Evolutionary conservation across 495 filamentous ascomycete species (phyloP).

Genomic region (Penicillium arizonense): DNA sequence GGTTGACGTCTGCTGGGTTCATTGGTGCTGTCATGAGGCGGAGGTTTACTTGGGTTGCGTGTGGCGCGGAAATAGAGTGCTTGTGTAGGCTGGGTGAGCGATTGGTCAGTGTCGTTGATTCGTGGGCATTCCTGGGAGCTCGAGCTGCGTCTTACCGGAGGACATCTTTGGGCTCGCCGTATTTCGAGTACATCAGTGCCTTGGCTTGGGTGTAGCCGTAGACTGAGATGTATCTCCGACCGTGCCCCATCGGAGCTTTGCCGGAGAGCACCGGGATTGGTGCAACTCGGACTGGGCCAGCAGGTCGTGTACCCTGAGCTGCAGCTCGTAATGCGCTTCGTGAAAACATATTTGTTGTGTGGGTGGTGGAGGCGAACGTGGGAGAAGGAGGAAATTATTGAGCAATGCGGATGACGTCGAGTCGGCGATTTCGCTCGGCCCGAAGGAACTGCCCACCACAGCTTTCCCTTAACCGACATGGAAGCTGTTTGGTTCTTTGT

Average conservation of each 20-base stretch:
- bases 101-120: constrained; percentile 1
- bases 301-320: constrained; percentile 12
- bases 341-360: constrained; percentile 33
- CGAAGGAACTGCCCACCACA: constrained; percentile 16
- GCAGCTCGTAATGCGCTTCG: constrained; percentile 25
- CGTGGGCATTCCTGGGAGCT: not conserved
- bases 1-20: constrained; percentile 97
- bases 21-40: constrained; percentile 84
- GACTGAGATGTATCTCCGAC: constrained; percentile 55
- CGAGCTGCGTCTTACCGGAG: constrained; percentile 52
- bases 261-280: constrained; percentile 13
- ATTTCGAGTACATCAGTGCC: constrained; percentile 77
- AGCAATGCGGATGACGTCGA: constrained; percentile 25
- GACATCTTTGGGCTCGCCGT: constrained; percentile 83
- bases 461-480: not conserved
- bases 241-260: constrained; percentile 28
- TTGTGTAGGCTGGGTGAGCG: constrained; percentile 61
- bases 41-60: constrained; percentile 60
- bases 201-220: constrained; percentile 98
- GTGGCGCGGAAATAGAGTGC: constrained; percentile 73
- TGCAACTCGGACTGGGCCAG: constrained; percentile 9
- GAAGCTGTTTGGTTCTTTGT: not conserved
- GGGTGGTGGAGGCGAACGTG: not conserved
- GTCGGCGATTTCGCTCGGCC: constrained; percentile 22
- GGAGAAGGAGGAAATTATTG: not conserved